Base-by-base conservation (phyloP, 2,329 filamentous ascomycete genomes). In the Fusarium nematophilum region DNA sequence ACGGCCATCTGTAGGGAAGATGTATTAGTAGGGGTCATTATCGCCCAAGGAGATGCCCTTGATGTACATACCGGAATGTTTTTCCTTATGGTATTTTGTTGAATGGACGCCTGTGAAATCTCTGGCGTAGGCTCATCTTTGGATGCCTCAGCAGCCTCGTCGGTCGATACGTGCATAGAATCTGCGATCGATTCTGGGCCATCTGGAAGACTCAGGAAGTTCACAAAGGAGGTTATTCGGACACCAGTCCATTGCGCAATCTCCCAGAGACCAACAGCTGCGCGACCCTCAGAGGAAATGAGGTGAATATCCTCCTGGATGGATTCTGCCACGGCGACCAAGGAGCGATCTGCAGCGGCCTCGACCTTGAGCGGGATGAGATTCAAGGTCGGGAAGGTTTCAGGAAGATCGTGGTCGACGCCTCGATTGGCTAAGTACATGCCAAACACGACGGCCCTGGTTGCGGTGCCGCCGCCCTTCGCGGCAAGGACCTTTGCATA, bases 361-460 rank as follows among this genome's bases (percentile, higher is more conserved):
- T 63, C 70, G 2, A 95, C 82, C 9, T 81, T 81, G 0, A 97
- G 75, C 0, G 93, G 92, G 2, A 96, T 82, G 4, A 97, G 80
- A 63, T 90, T 93, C 15, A 97, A 80, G 0, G 91, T 95, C 0
- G 93, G 93, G 26, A 86, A 88, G 0, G 82, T 76, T 0, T 65
- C 62, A 0, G 78, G 70, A 3, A 84, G 76, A 1, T 86, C 71
- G 3, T 81, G 76, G 3, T 82, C 76, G 8, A 82, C 74, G 0
- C 83, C 81, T 45, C 92, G 85, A 71, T 96, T 96, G 34, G 92
- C 91, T 8, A 96, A 83, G 72, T 97, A 97, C 17, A 97, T 75
- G 2, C 93, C 93, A 44, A 97, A 82, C 0, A 92, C 76, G 2
- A 91, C 59, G n/a, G 49, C 40, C 13, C 30, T 33, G 4, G 26